Evolutionary conservation across 352 stramenopile species (phyloP), one percentile per base, ranked within the genome.

Genomic region (Phytophthora sp.): DNA sequence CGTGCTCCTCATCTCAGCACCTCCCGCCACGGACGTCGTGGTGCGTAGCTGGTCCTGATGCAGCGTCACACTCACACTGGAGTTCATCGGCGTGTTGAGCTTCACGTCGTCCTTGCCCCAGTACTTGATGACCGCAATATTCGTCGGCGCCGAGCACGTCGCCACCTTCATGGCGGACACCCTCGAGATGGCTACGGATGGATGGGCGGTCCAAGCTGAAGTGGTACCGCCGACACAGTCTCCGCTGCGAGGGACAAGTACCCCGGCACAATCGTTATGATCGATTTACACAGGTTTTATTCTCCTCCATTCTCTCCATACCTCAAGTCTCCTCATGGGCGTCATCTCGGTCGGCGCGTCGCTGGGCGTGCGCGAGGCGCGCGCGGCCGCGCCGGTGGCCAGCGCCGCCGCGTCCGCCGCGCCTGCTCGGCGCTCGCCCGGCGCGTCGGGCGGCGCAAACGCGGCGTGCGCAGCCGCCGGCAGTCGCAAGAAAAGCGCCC

Each of bases 71-170:
- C 87, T 98, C 18, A 98, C 78, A n/a, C 90, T 98, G 30, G 87
- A 94, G 75, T 99, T 99, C 44, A 99, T 93, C 10, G 97, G 97
- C 28, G 97, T 98, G 76, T 99, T 99, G 43, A 97, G 89, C 26
- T 74, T 64, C 30, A 82, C 77, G 66, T 92, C 70, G 26, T 84
- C 76, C 75, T 99, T 99, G 32, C 98, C 98, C 97, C 98, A 99
- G 80, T 99, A 99, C 78, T 98, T 98, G 73, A 99, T 96, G 26
- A 97, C 90, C 21, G 97, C 97, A 62, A 99, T 99, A 76, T 99
- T 99, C 17, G 97, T 99, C 7, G 96, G 95, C 52, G 95, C 95
- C 1, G 84, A 87, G 55, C 96, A 97, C 35, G 96, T 99, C 30
- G 69, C 82, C n/a, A 90, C 64, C 46, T 74, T 66, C 66, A 92